Evolutionary conservation across 805 yeast genomes (phyloP), one percentile per base, ranked within the genome.

Genomic region (Metschnikowia amazonensis): DNA sequence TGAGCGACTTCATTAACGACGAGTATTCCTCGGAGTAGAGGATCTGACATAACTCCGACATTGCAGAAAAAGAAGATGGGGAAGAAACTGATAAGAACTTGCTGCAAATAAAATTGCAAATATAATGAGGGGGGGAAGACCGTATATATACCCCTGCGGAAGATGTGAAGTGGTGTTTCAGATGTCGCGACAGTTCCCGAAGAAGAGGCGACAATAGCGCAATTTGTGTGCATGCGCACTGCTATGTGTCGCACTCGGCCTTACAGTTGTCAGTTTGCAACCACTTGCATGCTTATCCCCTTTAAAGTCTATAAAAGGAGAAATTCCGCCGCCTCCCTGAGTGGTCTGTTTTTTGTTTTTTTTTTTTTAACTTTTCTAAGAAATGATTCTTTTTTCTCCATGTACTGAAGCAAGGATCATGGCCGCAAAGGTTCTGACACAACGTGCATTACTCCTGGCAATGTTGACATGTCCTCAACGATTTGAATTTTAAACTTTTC

Each of bases 11-110:
- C 75, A 86, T 77, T 1, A 78, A 70, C n/a, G 60, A 52, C 49
- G 70, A 72, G 67, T 86, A 92, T 46, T 86, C 89, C 4, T 80
- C 84, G 4, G 82, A 72, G 66, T 94, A 94, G 57, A 84, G 58
- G 25, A 86, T 85, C 44, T 75, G 80, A 50, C 90, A 81, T 23
- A 84, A 62, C 49, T 76, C 54, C 21, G 51, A 13, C 51, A 48
- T 48, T 6, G 18, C 18, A 9, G 5, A 10, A 20, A 31, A 31
- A 31, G n/a, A 5, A 4, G 6, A 10, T 13, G 2, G 13, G n/a
- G 10, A n/a, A n/a, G 13, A 16, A 21, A 34, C 11, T 0, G 7
- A 4, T 7, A 30, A 17, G 20, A 8, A 17, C 18, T 18, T 6
- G 40, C 11, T 36, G 40, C 17, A 11, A 25, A 18, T 27, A 16